A percentile compares a stretch with the other conserved stretches of the same genome.
phyloP scores from a whole-genome alignment of 345 rosid species.

The Cardamine resedifolia region DNA sequence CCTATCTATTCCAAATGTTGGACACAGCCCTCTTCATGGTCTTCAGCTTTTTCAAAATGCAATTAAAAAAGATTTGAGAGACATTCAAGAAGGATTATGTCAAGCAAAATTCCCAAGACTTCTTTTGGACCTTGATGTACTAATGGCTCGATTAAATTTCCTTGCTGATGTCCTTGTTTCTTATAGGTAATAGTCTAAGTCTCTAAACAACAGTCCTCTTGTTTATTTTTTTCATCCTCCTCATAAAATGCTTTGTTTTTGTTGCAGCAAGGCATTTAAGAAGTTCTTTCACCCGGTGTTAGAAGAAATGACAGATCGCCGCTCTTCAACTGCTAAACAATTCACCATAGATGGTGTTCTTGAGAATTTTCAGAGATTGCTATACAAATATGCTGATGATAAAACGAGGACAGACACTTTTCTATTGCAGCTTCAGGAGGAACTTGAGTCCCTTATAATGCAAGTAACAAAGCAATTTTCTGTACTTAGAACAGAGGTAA shows the following conservation, averaged over 20 bases:
- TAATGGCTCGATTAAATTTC: conserved; percentile 55
- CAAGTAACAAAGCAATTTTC: conserved; percentile 47
- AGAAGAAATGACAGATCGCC: conserved; percentile 38
- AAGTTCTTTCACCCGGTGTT: conserved; percentile 51
- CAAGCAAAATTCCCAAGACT: conserved; percentile 40
- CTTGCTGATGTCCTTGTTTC: conserved; percentile 62
- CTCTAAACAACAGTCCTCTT: too few relatives aligned
- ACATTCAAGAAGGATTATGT: conserved; percentile 47
- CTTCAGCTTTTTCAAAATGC: conserved; percentile 60
- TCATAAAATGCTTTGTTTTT: neutral
- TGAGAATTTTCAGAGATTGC: conserved; percentile 49
- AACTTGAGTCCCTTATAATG: conserved; percentile 45
- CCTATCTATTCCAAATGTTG: conserved; percentile 24
- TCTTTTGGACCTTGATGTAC: conserved; percentile 37
- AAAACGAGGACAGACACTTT: conserved; percentile 28
- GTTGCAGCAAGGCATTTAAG: conserved; percentile 60
- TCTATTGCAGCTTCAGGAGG: conserved; percentile 48
- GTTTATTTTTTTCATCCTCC: neutral
- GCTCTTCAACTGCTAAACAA: conserved; percentile 31
- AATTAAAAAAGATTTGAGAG: conserved; percentile 57
- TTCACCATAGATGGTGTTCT: conserved; percentile 41
- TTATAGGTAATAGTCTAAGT: conserved; percentile 51
- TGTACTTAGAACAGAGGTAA: conserved; percentile 64
- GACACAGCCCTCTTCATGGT: conserved; percentile 41
- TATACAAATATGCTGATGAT: conserved; percentile 37